Evolutionary conservation across 2,329 filamentous ascomycete species (phyloP).

Genomic region (Fusarium musae): DNA sequence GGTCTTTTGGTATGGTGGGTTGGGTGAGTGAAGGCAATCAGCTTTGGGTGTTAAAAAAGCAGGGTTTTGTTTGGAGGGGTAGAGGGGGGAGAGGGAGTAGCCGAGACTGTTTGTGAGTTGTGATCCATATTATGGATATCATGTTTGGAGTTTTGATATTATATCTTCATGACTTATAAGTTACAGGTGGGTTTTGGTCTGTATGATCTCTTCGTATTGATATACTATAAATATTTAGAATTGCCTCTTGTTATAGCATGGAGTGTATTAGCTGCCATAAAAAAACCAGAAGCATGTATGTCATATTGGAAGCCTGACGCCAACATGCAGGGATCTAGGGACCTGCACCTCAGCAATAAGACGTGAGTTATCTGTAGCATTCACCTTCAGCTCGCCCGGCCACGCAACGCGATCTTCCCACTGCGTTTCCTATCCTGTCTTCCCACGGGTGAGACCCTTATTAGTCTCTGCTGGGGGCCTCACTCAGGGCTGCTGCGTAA

Average conservation of each 20-base stretch:
- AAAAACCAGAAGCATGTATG: slow-evolving; percentile 7
- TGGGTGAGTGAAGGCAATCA: slow-evolving; percentile 33
- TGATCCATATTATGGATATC: neutral
- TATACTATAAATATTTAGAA: slow-evolving; percentile 18
- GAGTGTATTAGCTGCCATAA: slow-evolving; percentile 1
- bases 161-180: neutral
- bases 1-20: slow-evolving; percentile 37
- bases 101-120: slow-evolving; percentile 17
- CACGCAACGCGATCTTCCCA: slow-evolving; percentile 21
- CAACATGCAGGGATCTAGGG: slow-evolving; percentile 38
- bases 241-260: slow-evolving; percentile 10
- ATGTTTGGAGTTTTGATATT: neutral
- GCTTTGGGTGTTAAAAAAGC: neutral
- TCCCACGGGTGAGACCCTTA: slow-evolving; percentile 19
- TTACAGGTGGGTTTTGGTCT: neutral
- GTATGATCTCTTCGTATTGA: neutral
- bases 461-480: slow-evolving; percentile 15
- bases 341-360: slow-evolving; percentile 26
- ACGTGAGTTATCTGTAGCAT: neutral
- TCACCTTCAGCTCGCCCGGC: slow-evolving; percentile 24
- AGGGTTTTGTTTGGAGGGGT: slow-evolving; percentile 4
- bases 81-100: slow-evolving; percentile 8
- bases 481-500: slow-evolving; percentile 32
- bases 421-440: slow-evolving; percentile 18
- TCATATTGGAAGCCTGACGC: slow-evolving; percentile 26